Percentiles rank a stretch among this genome's conserved stretches.
Conservation (phyloP, 192 early-diverging fungal genomes). For the Gonapodya sp. region DNA sequence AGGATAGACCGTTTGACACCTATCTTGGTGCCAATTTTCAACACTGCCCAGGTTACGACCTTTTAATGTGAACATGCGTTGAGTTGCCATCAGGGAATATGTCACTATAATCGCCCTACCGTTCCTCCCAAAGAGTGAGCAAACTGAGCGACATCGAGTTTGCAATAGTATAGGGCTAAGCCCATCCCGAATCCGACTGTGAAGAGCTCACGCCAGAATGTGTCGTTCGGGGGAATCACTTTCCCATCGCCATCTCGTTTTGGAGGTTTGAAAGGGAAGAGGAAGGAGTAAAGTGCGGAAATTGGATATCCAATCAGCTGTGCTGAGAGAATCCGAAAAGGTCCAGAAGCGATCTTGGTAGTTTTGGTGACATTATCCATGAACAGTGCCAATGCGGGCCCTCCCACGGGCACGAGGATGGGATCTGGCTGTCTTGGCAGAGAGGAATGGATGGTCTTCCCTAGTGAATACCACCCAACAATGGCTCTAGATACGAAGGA, state of each 20-base stretch:
- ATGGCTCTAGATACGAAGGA: background rate
- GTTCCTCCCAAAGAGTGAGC: background rate
- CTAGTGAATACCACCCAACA: background rate
- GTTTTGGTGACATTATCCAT: background rate
- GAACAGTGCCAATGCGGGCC: background rate
- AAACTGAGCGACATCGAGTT: background rate
- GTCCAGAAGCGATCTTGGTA: background rate
- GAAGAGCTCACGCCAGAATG: background rate
- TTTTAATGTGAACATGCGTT: no score
- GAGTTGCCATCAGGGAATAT: no score
- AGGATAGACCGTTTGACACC: background rate
- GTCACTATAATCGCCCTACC: no score
- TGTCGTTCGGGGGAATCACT: background rate
- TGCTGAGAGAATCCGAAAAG: background rate
- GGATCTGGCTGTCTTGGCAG: background rate
- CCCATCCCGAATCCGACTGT: background rate
- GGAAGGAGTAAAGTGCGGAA: background rate
- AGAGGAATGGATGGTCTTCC: background rate
- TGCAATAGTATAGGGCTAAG: background rate
- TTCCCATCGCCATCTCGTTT: background rate
- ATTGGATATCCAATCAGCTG: background rate
- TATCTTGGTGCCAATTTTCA: background rate
- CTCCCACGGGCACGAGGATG: background rate
- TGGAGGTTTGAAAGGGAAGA: background rate
- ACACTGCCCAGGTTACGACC: background rate